Evolutionary conservation across 768 basidiomycete genomes (phyloP).

Genomic region (Auricularia auricula-judae): DNA sequence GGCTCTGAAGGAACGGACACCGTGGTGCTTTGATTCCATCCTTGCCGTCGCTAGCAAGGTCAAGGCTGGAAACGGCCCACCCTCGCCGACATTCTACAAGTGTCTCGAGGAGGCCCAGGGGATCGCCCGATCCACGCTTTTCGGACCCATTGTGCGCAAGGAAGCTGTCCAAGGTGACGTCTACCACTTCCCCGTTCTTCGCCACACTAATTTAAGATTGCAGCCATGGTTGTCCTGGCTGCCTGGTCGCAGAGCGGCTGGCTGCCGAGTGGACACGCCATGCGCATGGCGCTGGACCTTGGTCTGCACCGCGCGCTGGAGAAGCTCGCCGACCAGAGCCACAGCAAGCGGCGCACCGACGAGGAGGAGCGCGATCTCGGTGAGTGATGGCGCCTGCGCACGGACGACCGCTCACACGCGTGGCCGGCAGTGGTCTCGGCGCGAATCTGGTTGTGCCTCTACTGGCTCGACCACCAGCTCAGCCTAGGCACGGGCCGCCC

Average conservation of each 20-base stretch:
- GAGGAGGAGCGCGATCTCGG: constrained; percentile 78
- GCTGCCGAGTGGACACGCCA: constrained; percentile 90
- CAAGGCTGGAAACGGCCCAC: constrained; percentile 77
- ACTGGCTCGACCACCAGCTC: constrained; percentile 98
- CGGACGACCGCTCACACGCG: constrained; percentile 2
- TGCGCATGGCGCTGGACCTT: constrained; percentile 92
- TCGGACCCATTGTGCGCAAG: constrained; percentile 87
- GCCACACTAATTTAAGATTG: neutral
- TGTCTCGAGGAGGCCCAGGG: constrained; percentile 93
- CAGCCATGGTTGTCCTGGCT: constrained; percentile 84
- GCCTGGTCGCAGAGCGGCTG: constrained; percentile 94
- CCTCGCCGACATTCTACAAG: constrained; percentile 78
- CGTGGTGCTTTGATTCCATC: constrained; percentile 93
- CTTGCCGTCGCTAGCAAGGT: constrained; percentile 89
- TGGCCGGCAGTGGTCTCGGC: constrained; percentile 65
- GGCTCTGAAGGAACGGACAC: constrained; percentile 80
- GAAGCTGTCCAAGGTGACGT: constrained; percentile 80
- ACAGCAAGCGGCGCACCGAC: constrained; percentile 39
- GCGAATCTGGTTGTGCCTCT: constrained; percentile 87
- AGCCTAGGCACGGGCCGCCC: constrained; percentile 87
- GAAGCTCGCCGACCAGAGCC: constrained; percentile 57
- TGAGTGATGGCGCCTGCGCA: constrained; percentile 20
- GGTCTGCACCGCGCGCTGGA: constrained; percentile 88
- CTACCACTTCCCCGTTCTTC: neutral
- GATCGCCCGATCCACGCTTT: constrained; percentile 85